phyloP scores from a whole-genome alignment of 441 rosid species.

The Populus tomentosa region DNA sequence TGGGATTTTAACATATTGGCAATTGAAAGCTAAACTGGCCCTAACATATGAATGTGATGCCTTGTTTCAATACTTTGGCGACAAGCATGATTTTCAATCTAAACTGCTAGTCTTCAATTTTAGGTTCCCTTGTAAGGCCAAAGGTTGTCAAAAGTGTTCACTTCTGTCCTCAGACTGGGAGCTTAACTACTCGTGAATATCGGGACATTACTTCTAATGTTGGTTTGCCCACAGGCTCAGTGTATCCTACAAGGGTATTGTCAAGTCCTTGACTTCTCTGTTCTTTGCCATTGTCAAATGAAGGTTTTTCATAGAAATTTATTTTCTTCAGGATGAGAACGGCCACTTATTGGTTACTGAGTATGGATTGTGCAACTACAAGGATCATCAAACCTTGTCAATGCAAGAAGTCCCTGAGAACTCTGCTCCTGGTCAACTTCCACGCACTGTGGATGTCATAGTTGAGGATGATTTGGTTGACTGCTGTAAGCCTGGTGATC shows the following conservation, averaged over 20 bases:
- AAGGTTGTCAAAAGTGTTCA: slow-evolving; percentile 98
- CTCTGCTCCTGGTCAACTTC: slow-evolving; percentile 99
- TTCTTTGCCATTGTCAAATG: slow-evolving; percentile 1
- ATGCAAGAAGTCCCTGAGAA: slow-evolving; percentile 99
- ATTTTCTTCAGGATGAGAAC: slow-evolving; percentile 62
- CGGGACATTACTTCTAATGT: slow-evolving; percentile 85
- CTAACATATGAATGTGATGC: too few relatives aligned
- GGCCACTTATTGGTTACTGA: slow-evolving; percentile 94
- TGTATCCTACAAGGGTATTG: slow-evolving; percentile 96
- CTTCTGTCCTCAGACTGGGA: slow-evolving; percentile 79
- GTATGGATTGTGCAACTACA: slow-evolving; percentile 87
- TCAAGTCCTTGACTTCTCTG: background rate
- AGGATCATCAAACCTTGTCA: slow-evolving; percentile 96
- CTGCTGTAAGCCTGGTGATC: slow-evolving; percentile 97
- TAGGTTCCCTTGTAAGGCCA: slow-evolving; percentile 99
- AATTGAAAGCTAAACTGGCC: too few relatives aligned
- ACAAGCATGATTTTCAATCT: background rate
- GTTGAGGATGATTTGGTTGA: slow-evolving; percentile 98
- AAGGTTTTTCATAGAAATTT: slow-evolving; percentile 8
- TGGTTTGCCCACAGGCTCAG: slow-evolving; percentile 96
- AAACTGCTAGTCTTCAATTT: slow-evolving; percentile 9
- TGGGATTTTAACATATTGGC: background rate
- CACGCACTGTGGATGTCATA: slow-evolving; percentile 89
- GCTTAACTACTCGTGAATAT: slow-evolving; percentile 75
- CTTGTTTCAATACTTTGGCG: background rate